These are phyloP conservation scores for Chrysoporthe austroafricana DNA, from an alignment of 2,329 filamentous ascomycete species.

Conservation along the genomic window DNA sequence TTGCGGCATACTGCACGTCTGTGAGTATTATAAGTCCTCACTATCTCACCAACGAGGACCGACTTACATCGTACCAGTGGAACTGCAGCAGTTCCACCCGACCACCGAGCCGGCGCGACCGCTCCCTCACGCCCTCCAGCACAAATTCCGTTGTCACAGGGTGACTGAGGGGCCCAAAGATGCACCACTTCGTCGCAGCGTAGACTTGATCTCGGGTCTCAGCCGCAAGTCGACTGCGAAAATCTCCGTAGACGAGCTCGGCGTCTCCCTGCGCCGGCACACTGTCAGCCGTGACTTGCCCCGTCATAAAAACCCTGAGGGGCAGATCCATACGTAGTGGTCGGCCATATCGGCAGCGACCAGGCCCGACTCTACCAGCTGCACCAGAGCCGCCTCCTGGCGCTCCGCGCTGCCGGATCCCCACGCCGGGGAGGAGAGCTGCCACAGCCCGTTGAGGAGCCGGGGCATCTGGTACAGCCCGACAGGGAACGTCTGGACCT, in stretches of 20 bases:
- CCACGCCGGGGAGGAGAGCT: conserved; percentile 39
- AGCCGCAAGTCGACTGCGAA: too few species aligned
- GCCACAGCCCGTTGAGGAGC: conserved; percentile 39
- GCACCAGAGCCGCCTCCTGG: conserved; percentile 35
- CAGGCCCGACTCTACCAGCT: conserved; percentile 24
- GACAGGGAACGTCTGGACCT: conserved; percentile 31
- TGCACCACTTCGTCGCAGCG: too few species aligned
- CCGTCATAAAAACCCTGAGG: too few species aligned
- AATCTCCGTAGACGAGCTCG: too few species aligned
- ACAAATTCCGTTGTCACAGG: conserved; percentile 36
- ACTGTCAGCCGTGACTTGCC: too few species aligned
- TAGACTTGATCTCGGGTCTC: too few species aligned
- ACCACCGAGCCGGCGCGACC: conserved; percentile 39
- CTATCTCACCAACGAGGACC: background rate
- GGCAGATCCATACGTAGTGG: background rate
- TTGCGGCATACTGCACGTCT: conserved; percentile 36
- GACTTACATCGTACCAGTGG: conserved; percentile 42
- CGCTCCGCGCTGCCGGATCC: conserved; percentile 33
- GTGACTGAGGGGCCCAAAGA: conserved; percentile 33
- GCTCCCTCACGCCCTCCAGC: conserved; percentile 37
- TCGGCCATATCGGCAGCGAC: conserved; percentile 11
- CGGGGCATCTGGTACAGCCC: conserved; percentile 33
- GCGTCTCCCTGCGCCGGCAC: too few species aligned
- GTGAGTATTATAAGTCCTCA: too few species aligned
- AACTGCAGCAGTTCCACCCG: conserved; percentile 42